Percentiles rank a stretch among this genome's conserved stretches.
Evolutionary conservation across 192 early-diverging fungal genomes (phyloP).

Genomic region (Haplosporangium gracile): DNA sequence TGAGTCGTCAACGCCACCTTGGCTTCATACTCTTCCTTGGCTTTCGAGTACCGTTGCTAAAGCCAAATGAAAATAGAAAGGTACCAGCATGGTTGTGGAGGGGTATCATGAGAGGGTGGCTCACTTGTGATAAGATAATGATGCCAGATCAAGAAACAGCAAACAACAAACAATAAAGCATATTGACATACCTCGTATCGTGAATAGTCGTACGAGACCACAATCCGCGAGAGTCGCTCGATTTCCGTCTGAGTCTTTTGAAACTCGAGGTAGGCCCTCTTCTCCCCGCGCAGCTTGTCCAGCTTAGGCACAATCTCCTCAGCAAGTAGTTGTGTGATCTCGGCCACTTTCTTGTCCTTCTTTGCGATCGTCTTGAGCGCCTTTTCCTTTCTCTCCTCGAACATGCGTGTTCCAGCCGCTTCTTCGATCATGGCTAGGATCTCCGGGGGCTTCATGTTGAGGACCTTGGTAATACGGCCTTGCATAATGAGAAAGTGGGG

Average conservation of each 20-base stretch:
- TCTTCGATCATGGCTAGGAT: conserved; percentile 99
- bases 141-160: neutral
- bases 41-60: conserved; percentile 43
- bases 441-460: conserved; percentile 99
- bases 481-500: conserved; percentile 99
- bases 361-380: conserved; percentile 94
- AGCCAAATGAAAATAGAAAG: neutral
- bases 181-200: conserved; percentile 71
- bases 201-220: conserved; percentile 88
- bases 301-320: conserved; percentile 96
- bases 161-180: too few relatives aligned
- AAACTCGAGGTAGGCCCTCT: conserved; percentile 91
- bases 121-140: neutral
- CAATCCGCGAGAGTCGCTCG: conserved; percentile 82
- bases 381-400: conserved; percentile 97
- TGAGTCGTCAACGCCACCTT: conserved; percentile 49
- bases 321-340: conserved; percentile 87
- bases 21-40: conserved; percentile 49
- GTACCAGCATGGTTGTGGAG: neutral
- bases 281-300: conserved; percentile 88
- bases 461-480: conserved; percentile 97
- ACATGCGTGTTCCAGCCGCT: conserved; percentile 99
- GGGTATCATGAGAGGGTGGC: neutral
- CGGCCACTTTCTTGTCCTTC: conserved; percentile 95
- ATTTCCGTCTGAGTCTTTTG: conserved; percentile 94